These are phyloP conservation scores for Davidsoniella eucalypti DNA, from an alignment of 2,329 filamentous ascomycete species.

Conservation along the genomic window DNA sequence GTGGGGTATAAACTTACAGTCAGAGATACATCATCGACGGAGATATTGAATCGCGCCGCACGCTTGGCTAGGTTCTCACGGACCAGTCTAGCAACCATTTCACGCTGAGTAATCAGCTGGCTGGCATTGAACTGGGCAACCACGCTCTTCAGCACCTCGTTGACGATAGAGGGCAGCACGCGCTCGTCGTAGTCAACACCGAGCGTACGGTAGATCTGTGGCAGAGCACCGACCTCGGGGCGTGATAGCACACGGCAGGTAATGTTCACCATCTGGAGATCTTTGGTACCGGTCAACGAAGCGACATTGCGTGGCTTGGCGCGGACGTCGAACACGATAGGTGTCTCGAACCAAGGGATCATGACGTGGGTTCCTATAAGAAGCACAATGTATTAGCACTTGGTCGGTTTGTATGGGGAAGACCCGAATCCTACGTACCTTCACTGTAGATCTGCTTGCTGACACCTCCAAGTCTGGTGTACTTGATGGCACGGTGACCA, in stretches of 20 bases:
- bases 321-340: slow-evolving; percentile 92
- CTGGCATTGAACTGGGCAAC: slow-evolving; percentile 98
- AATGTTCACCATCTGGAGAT: slow-evolving; percentile 99
- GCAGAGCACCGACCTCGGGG: slow-evolving; percentile 72
- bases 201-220: slow-evolving; percentile 92
- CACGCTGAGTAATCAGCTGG: slow-evolving; percentile 96
- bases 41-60: slow-evolving; percentile 91
- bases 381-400: slow-evolving; percentile 13
- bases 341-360: slow-evolving; percentile 94
- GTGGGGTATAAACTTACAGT: slow-evolving; percentile 45
- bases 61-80: slow-evolving; percentile 82
- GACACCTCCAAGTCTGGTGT: slow-evolving; percentile 80
- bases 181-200: slow-evolving; percentile 95
- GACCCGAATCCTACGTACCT: slow-evolving; percentile 37
- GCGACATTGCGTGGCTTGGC: slow-evolving; percentile 94
- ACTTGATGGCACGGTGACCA: slow-evolving; percentile 98
- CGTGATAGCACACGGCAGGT: slow-evolving; percentile 96
- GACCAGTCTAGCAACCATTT: slow-evolving; percentile 83
- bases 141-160: slow-evolving; percentile 96
- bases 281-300: slow-evolving; percentile 94
- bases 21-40: slow-evolving; percentile 90
- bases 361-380: slow-evolving; percentile 72
- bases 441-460: slow-evolving; percentile 92
- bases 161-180: slow-evolving; percentile 91
- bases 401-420: too few relatives aligned